Evolutionary conservation across 306 rosid species (phyloP).

Genomic region (Vachellia pachyceras): DNA sequence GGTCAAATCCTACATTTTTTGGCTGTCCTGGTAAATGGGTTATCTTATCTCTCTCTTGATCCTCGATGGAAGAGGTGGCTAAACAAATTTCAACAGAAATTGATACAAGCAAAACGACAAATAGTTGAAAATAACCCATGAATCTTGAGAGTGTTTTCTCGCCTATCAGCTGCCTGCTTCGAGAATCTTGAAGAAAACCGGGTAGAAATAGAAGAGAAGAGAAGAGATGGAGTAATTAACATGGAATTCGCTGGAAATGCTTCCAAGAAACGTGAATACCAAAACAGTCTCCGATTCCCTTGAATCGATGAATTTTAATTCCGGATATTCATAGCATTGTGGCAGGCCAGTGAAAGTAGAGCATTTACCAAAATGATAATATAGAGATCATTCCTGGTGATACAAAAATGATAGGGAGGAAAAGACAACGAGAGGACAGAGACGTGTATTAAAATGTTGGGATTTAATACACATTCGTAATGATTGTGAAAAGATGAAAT

Average conservation of each 20-base stretch:
- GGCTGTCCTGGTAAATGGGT: conserved; percentile 85
- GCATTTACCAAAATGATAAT: conserved; percentile 16
- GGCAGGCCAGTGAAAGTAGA: neutral
- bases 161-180: conserved; percentile 15
- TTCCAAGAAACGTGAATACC: neutral
- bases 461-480: conserved; percentile 37
- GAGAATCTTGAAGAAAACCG: conserved; percentile 2
- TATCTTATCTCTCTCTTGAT: conserved; percentile 77
- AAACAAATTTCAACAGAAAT: conserved; percentile 53
- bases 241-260: conserved; percentile 10
- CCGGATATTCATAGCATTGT: conserved; percentile 13
- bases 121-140: conserved; percentile 58
- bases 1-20: conserved; percentile 68
- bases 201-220: conserved; percentile 21
- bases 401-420: conserved; percentile 3
- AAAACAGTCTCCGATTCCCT: neutral
- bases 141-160: conserved; percentile 26
- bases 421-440: conserved; percentile 8
- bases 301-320: conserved; percentile 28
- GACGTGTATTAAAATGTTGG: neutral
- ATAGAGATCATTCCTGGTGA: neutral
- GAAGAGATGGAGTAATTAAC: neutral
- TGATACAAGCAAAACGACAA: conserved; percentile 48
- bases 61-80: conserved; percentile 54
- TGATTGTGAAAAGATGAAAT: conserved; percentile 47